Percentiles rank a stretch among this genome's conserved stretches.
These are phyloP conservation scores for Malus asiatica DNA, from an alignment of 306 rosid species.

Conservation along the genomic window DNA sequence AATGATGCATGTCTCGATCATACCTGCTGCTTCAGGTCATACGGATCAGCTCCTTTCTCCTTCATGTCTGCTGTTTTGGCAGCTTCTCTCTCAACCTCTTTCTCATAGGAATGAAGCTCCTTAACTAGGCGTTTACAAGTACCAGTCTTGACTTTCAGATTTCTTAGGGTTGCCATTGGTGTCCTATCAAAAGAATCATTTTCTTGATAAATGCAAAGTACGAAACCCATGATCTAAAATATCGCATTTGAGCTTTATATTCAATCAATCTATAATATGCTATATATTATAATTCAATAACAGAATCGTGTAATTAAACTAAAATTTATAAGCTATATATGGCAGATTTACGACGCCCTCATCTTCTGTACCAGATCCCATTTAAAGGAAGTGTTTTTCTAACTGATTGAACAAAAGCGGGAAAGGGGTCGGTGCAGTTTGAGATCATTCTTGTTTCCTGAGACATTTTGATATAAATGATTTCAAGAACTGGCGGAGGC, in stretches of 20 bases:
- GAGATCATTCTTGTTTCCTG: too few relatives aligned
- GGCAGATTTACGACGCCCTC: neutral
- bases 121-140: slow-evolving; percentile 72
- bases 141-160: slow-evolving; percentile 66
- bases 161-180: slow-evolving; percentile 55
- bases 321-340: too few relatives aligned
- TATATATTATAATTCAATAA: neutral
- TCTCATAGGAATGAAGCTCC: slow-evolving; percentile 81
- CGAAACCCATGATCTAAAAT: neutral
- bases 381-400: neutral
- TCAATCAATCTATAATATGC: neutral
- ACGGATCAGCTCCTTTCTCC: slow-evolving; percentile 71
- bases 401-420: too few relatives aligned
- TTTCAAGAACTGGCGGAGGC: neutral
- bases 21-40: slow-evolving; percentile 92
- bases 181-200: slow-evolving; percentile 8
- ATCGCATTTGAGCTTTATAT: neutral
- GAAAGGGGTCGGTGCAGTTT: too few relatives aligned
- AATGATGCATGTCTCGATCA: neutral
- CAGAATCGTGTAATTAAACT: neutral
- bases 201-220: neutral
- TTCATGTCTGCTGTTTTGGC: slow-evolving; percentile 81
- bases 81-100: slow-evolving; percentile 84
- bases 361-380: neutral
- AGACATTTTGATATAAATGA: too few relatives aligned